A percentile compares a stretch with the other conserved stretches of the same genome.
Conservation (phyloP, 176 grass and related monocot genomes). For the Carex cristatella region DNA sequence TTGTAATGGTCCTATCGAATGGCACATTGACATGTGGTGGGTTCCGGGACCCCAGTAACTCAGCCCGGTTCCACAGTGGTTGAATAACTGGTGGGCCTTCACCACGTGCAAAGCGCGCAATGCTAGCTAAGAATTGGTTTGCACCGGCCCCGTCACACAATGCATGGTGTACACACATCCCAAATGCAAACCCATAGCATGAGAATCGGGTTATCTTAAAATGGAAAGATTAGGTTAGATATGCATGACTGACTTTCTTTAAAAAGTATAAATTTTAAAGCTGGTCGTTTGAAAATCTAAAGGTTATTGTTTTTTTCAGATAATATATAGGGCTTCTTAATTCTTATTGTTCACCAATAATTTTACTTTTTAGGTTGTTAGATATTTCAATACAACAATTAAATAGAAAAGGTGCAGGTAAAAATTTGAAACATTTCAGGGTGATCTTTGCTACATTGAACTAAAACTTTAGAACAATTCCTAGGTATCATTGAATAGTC, state of each 20-base stretch:
- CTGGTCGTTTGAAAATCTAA: not conserved
- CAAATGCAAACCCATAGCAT: conserved; percentile 53
- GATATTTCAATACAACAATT: not conserved
- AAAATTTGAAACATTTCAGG: not conserved
- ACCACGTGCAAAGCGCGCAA: conserved; percentile 34
- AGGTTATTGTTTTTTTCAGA: not conserved
- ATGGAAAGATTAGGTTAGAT: not conserved
- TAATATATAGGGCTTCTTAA: not conserved
- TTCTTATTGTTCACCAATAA: not conserved
- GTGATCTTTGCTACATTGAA: not conserved
- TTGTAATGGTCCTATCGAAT: conserved; percentile 33
- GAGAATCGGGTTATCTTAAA: conserved; percentile 38
- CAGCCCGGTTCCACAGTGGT: conserved; percentile 48
- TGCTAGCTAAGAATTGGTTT: conserved; percentile 45
- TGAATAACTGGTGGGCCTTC: not conserved
- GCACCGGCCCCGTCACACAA: conserved; percentile 70
- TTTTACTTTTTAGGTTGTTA: not conserved
- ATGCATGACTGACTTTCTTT: not conserved
- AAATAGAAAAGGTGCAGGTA: not conserved
- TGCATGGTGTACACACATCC: conserved; percentile 62
- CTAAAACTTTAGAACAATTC: not conserved
- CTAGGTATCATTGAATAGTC: not conserved
- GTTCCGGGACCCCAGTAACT: conserved; percentile 37
- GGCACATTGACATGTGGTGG: conserved; percentile 28
- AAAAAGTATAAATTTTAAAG: not conserved